phyloP scores from a whole-genome alignment of 192 early-diverging fungal species.

The Helicostylum pulchrum region DNA sequence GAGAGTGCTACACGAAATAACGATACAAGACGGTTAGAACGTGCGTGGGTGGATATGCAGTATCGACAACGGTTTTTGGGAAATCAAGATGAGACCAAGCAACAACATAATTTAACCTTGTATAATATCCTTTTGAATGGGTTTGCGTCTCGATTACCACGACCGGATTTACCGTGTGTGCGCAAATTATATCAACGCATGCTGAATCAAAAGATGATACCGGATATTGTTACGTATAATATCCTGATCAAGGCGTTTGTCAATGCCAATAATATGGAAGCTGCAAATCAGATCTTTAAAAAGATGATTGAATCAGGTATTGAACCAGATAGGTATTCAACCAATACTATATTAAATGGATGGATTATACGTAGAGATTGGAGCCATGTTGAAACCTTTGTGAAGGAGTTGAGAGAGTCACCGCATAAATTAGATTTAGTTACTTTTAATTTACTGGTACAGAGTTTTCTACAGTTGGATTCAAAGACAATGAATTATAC shows the following conservation, averaged over 20 bases:
- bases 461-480: slow-evolving; percentile 20
- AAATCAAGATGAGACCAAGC: background rate
- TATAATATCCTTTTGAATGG: slow-evolving; percentile 26
- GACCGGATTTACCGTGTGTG: slow-evolving; percentile 2
- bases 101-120: background rate
- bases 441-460: slow-evolving; percentile 20
- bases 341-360: slow-evolving; percentile 22
- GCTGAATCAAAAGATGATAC: background rate
- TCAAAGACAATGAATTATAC: background rate
- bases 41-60: slow-evolving; percentile 18
- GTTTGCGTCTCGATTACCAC: slow-evolving; percentile 17
- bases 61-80: slow-evolving; percentile 5
- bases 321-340: slow-evolving; percentile 14
- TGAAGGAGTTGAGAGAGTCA: slow-evolving; percentile 9
- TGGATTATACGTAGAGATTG: slow-evolving; percentile 18
- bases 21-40: slow-evolving; percentile 6
- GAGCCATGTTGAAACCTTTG: slow-evolving; percentile 11
- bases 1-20: slow-evolving; percentile 11
- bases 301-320: slow-evolving; percentile 13
- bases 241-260: slow-evolving; percentile 30
- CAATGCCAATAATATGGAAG: background rate
- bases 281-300: slow-evolving; percentile 19
- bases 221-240: slow-evolving; percentile 23
- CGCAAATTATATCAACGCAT: slow-evolving; percentile 7
- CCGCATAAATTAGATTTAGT: slow-evolving; percentile 8